Conservation (phyloP, 106 monocot species). For the Dioscorea zingiberensis region DNA sequence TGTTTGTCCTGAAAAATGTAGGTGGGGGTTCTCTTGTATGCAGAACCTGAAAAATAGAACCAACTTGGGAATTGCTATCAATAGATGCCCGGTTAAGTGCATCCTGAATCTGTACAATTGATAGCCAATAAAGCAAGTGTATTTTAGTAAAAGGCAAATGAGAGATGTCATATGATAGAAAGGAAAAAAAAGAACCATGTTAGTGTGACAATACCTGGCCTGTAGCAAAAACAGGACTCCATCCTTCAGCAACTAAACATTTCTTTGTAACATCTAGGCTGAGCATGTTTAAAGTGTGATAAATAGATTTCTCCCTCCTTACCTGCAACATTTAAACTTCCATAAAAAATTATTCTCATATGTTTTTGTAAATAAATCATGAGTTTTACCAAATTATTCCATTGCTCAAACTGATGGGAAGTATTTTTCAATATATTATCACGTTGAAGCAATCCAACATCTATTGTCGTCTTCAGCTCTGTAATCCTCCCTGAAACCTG, state of each 20-base stretch:
- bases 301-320: constrained; percentile 78
- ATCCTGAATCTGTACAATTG: constrained; percentile 65
- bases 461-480: constrained; percentile 69
- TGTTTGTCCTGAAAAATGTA: constrained; percentile 89
- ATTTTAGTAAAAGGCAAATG: neutral
- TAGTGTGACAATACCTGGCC: constrained; percentile 33
- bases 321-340: constrained; percentile 35
- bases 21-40: constrained; percentile 83
- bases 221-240: constrained; percentile 87
- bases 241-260: constrained; percentile 91
- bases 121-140: neutral
- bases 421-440: constrained; percentile 62
- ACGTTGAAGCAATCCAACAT: constrained; percentile 55
- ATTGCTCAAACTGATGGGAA: constrained; percentile 54
- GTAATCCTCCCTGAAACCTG: constrained; percentile 52
- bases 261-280: constrained; percentile 96
- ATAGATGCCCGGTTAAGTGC: constrained; percentile 51
- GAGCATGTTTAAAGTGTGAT: constrained; percentile 97
- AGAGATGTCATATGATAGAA: neutral
- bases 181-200: neutral
- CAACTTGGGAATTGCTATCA: constrained; percentile 98
- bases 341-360: neutral
- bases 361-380: neutral
- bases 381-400: constrained; percentile 49
- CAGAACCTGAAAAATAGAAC: constrained; percentile 90